These are phyloP conservation scores for Magnusiomyces sp. DNA, from an alignment of 1,139 yeast species.

Conservation along the genomic window DNA sequence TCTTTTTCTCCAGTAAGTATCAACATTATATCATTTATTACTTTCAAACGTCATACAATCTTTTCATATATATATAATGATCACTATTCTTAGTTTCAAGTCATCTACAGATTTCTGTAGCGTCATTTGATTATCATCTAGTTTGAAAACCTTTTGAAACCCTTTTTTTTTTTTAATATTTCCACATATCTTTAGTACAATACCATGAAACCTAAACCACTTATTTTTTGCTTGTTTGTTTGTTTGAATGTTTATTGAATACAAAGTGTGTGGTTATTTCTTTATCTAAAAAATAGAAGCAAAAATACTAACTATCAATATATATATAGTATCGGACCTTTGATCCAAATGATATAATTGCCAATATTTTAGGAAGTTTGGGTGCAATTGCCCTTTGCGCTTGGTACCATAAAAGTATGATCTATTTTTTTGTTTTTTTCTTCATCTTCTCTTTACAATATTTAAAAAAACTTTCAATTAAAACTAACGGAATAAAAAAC, in stretches of 20 bases:
- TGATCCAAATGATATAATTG: slow-evolving; percentile 32
- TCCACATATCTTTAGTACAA: no score
- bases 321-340: slow-evolving; percentile 31
- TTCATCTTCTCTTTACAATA: neutral
- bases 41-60: slow-evolving; percentile 2
- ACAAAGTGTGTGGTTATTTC: no score
- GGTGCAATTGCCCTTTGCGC: slow-evolving; percentile 28
- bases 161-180: no score
- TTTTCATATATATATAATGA: neutral
- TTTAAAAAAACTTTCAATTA: neutral
- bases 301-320: no score
- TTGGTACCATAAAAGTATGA: slow-evolving; percentile 32
- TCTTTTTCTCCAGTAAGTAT: slow-evolving; percentile 24
- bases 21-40: neutral
- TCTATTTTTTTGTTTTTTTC: neutral
- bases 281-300: no score
- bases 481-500: no score
- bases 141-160: no score
- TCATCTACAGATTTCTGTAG: neutral
- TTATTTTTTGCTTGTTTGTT: no score
- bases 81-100: neutral
- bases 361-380: slow-evolving; percentile 32
- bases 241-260: no score
- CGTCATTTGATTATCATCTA: no score
- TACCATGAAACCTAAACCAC: no score